Conservation (phyloP, 495 filamentous ascomycete genomes). For the Hypomontagnella submonticulosa region DNA sequence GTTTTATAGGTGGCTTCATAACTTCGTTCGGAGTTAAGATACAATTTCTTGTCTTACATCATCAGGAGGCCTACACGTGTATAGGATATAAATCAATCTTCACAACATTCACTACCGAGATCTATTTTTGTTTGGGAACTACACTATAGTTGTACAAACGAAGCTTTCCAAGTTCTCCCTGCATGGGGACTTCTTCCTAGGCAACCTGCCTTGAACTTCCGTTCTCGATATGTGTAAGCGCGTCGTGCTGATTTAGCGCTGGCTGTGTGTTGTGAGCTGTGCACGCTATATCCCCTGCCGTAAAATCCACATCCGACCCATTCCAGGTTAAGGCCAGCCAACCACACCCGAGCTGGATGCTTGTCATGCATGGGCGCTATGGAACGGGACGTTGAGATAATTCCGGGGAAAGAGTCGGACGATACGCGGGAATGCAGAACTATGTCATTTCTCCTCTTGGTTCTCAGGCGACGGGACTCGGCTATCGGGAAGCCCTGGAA, state of each 20-base stretch:
- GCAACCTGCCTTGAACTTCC: slow-evolving; percentile 6
- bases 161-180: slow-evolving; percentile 11
- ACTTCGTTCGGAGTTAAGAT: too few species aligned
- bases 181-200: slow-evolving; percentile 5
- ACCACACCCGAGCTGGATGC: slow-evolving; percentile 17
- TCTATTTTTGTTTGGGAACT: slow-evolving; percentile 13
- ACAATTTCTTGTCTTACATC: background rate
- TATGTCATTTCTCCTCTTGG: slow-evolving; percentile 12
- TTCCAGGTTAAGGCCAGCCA: slow-evolving; percentile 7
- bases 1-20: too few species aligned
- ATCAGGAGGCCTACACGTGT: background rate
- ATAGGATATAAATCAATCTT: background rate
- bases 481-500: slow-evolving; percentile 11
- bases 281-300: slow-evolving; percentile 6
- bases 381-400: slow-evolving; percentile 24
- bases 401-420: slow-evolving; percentile 17
- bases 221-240: slow-evolving; percentile 32
- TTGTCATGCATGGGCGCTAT: slow-evolving; percentile 24
- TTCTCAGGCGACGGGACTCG: background rate
- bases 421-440: slow-evolving; percentile 25
- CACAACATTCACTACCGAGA: slow-evolving; percentile 3
- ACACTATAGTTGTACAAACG: background rate
- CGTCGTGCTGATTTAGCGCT: slow-evolving; percentile 3
- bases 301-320: slow-evolving; percentile 1
- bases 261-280: slow-evolving; percentile 6